phyloP scores from a whole-genome alignment of 1,284 basidiomycete genomes.

The Cutaneotrichosporon dermatis region DNA sequence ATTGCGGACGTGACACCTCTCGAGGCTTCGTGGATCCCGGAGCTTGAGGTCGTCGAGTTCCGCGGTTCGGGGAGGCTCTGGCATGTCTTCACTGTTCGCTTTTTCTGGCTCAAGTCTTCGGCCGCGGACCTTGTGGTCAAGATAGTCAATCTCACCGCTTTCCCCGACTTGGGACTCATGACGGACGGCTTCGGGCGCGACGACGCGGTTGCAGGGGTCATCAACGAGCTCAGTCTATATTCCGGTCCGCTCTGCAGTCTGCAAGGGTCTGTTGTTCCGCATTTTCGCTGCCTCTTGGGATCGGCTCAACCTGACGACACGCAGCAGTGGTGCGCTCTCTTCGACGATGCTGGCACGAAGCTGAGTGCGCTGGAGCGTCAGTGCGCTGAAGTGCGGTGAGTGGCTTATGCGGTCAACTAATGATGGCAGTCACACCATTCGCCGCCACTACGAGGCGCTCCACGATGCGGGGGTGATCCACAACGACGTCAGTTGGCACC shows the following conservation, averaged over 20 bases:
- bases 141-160: conserved; percentile 6
- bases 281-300: conserved; percentile 10
- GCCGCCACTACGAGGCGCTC: conserved; percentile 3
- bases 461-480: conserved; percentile 14
- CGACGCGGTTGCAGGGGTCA: neutral
- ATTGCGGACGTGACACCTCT: neutral
- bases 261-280: conserved; percentile 11
- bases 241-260: conserved; percentile 2
- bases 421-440: conserved; percentile 4
- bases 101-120: neutral
- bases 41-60: conserved; percentile 5
- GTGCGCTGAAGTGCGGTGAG: neutral
- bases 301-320: conserved; percentile 2
- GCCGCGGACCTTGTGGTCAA: conserved; percentile 10
- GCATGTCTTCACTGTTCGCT: conserved; percentile 6
- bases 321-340: conserved; percentile 10
- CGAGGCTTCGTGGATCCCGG: conserved; percentile 5
- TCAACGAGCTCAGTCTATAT: conserved; percentile 1
- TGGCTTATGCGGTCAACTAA: too few relatives aligned
- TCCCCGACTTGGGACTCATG: neutral
- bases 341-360: conserved; percentile 9
- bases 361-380: neutral
- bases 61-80: conserved; percentile 2
- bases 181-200: neutral
- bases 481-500: conserved; percentile 10